phyloP scores from a whole-genome alignment of 257 asterid genomes.

The Cruciata laevipes region DNA sequence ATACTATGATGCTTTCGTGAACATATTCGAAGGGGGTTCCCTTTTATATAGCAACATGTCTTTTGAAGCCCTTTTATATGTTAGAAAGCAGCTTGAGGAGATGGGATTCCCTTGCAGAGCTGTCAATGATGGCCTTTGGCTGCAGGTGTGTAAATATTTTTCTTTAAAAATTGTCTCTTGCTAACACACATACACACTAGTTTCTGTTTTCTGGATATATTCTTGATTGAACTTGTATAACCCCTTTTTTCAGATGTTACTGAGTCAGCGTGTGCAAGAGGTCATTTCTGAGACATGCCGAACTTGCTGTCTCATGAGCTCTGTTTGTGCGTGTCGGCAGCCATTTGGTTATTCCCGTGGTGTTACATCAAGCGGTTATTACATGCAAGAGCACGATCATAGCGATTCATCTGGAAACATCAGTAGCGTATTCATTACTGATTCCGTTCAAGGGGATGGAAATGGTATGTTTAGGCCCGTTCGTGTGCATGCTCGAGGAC shows the following conservation, averaged over 20 bases:
- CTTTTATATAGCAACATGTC: conserved; percentile 90
- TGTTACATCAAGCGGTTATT: conserved; percentile 55
- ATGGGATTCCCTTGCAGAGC: conserved; percentile 97
- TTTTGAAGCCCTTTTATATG: conserved; percentile 84
- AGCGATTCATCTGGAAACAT: conserved; percentile 44
- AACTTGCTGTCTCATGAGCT: conserved; percentile 63
- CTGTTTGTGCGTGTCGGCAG: conserved; percentile 79
- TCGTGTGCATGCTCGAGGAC: conserved; percentile 76
- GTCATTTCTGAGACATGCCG: conserved; percentile 81
- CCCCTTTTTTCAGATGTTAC: conserved; percentile 57
- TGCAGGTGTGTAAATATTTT: conserved; percentile 55
- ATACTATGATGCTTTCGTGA: conserved; percentile 78
- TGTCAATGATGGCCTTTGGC: conserved; percentile 94
- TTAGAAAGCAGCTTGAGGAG: conserved; percentile 92
- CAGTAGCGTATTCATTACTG: conserved; percentile 60
- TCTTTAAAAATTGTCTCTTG: conserved; percentile 6
- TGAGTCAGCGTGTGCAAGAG: conserved; percentile 91
- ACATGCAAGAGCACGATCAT: conserved; percentile 64
- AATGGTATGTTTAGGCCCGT: conserved; percentile 70
- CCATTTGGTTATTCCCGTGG: conserved; percentile 57
- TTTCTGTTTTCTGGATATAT: too few species aligned
- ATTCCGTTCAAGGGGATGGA: conserved; percentile 78
- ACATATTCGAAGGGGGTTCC: conserved; percentile 82
- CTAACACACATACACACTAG: too few species aligned
- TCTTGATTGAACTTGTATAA: conserved; percentile 10